Evolutionary conservation across 2,329 filamentous ascomycete species (phyloP).

Genomic region (Ilyonectria destructans): DNA sequence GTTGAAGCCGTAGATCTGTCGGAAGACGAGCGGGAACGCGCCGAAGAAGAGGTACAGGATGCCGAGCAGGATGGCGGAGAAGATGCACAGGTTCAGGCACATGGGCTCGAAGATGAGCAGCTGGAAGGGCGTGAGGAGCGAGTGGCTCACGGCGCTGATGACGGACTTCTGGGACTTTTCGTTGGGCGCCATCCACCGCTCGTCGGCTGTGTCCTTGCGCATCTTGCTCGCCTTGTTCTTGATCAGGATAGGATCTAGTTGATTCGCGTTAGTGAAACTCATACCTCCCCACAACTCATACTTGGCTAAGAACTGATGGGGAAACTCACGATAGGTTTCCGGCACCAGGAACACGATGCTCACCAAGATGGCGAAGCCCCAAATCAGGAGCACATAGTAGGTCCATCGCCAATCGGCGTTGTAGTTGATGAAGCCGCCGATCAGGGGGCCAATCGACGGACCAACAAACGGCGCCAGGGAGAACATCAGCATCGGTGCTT

Average conservation of each 20-base stretch:
- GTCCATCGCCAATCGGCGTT: slow-evolving; percentile 85
- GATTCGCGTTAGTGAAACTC: slow-evolving; percentile 23
- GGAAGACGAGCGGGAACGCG: slow-evolving; percentile 87
- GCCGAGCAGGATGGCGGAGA: slow-evolving; percentile 88
- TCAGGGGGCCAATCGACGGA: slow-evolving; percentile 71
- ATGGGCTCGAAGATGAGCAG: slow-evolving; percentile 88
- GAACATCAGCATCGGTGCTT: slow-evolving; percentile 88
- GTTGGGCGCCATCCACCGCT: slow-evolving; percentile 82
- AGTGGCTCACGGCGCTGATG: slow-evolving; percentile 69
- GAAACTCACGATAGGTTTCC: slow-evolving; percentile 82
- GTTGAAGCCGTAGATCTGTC: slow-evolving; percentile 81
- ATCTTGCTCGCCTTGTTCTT: slow-evolving; percentile 79
- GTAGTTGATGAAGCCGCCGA: slow-evolving; percentile 89
- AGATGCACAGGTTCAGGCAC: slow-evolving; percentile 86
- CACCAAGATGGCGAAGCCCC: slow-evolving; percentile 77
- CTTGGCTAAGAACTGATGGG: neutral
- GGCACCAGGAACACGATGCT: slow-evolving; percentile 83
- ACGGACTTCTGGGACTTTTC: slow-evolving; percentile 83
- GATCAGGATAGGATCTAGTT: slow-evolving; percentile 76
- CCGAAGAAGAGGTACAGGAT: slow-evolving; percentile 94
- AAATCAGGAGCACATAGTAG: slow-evolving; percentile 89
- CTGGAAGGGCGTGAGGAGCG: slow-evolving; percentile 81
- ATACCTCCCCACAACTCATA: neutral
- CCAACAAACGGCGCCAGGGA: slow-evolving; percentile 77
- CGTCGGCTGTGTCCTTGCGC: slow-evolving; percentile 84